Evolutionary conservation across 2,329 filamentous ascomycete species (phyloP), one percentile per base, ranked within the genome.

Genomic region (Microascus cirrosus): DNA sequence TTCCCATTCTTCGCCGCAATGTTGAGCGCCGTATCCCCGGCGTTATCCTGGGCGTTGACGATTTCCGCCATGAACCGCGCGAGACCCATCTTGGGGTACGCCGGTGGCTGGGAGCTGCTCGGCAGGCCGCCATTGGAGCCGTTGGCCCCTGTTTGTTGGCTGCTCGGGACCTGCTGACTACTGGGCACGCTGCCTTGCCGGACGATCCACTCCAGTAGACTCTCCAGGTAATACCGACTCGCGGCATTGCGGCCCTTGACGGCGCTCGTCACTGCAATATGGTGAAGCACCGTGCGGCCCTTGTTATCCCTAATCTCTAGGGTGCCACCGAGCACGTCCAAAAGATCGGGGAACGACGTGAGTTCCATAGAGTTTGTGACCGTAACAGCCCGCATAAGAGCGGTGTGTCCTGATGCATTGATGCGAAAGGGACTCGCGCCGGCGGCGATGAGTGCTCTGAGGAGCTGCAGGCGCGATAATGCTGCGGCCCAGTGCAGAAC

Each of bases 401-500:
- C 90, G 0, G 92, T 96, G 70, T 97, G 92, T 15, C 94, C 94
- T 1, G 87, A 87, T 25, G 86, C 85, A 66, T 97, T 99, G 1
- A 95, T 87, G 34, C 94, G 83, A 68, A 86, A 89, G 53, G 95
- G 90, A 63, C 86, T 95, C 1, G 93, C 92, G 1, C 94, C 94
- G 53, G 87, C 87, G 5, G 84, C 79, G 58, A 97, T 89, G 12
- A 99, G 78, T 0, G 92, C 81, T 57, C 89, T 85, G 59, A 97
- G 77, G 6, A 99, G 78, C 1, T 89, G 82, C 68, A 95, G 86
- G 18, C 93, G 87, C 2, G 91, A 91, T 53, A 99, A 78, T 4
- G 94, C 96, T 5, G 94, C 91, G 2, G 94, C 94, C 94, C 94
- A 99, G 67, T 97, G 93, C 48, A 99, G 77, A 2, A 92, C 92